A percentile compares a stretch with the other conserved stretches of the same genome.
phyloP scores from a whole-genome alignment of 305 asterid genomes.

The Fraxinus latifolia region DNA sequence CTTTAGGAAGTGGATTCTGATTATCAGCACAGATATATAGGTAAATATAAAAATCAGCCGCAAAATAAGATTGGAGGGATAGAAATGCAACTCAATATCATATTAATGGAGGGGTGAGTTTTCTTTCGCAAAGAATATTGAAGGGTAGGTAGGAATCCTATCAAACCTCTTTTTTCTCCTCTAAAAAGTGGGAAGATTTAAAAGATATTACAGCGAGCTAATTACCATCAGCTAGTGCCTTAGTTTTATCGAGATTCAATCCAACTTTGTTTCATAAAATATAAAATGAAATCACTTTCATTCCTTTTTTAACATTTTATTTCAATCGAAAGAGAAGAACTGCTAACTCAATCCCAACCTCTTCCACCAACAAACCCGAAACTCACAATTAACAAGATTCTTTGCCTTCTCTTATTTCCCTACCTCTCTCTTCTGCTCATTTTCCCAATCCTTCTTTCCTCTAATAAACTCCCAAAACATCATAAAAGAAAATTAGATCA shows the following conservation, averaged over 20 bases:
- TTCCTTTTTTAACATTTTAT: neutral
- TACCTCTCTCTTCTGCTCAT: neutral
- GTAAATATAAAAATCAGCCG: neutral
- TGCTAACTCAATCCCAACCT: neutral
- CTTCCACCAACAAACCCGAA: neutral
- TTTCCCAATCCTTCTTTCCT: neutral
- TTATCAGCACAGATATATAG: neutral
- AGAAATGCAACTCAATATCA: neutral
- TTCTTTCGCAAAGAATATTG: neutral
- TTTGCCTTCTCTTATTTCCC: neutral
- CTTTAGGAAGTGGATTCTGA: neutral
- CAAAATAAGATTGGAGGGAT: neutral
- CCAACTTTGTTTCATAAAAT: neutral
- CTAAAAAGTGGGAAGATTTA: neutral
- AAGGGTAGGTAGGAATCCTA: neutral
- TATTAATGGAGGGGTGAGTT: neutral
- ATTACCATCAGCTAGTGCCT: neutral
- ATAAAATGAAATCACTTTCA: neutral
- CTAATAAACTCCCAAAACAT: neutral
- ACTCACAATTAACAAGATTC: neutral
- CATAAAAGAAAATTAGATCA: neutral
- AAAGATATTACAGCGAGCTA: neutral
- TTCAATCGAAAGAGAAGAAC: neutral
- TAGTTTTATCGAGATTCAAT: neutral
- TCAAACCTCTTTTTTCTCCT: neutral